Base-by-base conservation (phyloP, 345 rosid genomes). In the Eucalyptus erythrocorys region DNA sequence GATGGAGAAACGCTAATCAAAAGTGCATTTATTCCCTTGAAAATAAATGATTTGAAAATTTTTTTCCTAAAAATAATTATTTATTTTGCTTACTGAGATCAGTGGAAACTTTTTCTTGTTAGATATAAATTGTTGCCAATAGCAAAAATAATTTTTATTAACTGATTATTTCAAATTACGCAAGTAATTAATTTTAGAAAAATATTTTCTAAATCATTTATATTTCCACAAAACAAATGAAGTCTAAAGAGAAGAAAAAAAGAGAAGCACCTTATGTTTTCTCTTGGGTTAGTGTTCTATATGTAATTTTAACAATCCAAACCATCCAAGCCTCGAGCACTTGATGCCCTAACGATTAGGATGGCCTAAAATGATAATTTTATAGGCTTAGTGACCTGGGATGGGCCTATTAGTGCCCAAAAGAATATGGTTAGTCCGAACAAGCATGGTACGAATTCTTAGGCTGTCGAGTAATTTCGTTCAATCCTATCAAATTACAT, bases 391-490 rank as follows among this genome's bases (percentile, higher is more conserved):
- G 21, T 7, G 40, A 16, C 10, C 5, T n/a, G 5, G 21, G 76
- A 32, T 10, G 1, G 17, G 5, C 76, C 17, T 64, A 64, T 64
- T 32, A 7, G 5, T 14, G 37, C 19, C 76, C 71, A n/a, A n/a
- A 64, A 30, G 14, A n/a, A 64, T 64, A 19, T 4, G 4, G 37
- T 64, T 32, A 13, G 10, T 30, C 76, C 5, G 5, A 14, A 16
- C 5, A 1, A 15, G 19, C 10, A 15, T 4, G 5, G 21, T n/a
- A 14, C 6, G 0, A 64, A 14, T 64, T 14, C 40, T n/a, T n/a
- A 34, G 26, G 43, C 7, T 22, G 3, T 17, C 1, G 2, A 7
- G 13, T 34, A 16, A 16, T 14, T 64, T n/a, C 2, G 13, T 32
- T 68, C 42, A 4, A 34, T 16, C 10, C 42, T 4, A 15, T 68